These are phyloP conservation scores for Pyrenochaeta sp. DNA, from an alignment of 2,329 filamentous ascomycete species.

Conservation along the genomic window DNA sequence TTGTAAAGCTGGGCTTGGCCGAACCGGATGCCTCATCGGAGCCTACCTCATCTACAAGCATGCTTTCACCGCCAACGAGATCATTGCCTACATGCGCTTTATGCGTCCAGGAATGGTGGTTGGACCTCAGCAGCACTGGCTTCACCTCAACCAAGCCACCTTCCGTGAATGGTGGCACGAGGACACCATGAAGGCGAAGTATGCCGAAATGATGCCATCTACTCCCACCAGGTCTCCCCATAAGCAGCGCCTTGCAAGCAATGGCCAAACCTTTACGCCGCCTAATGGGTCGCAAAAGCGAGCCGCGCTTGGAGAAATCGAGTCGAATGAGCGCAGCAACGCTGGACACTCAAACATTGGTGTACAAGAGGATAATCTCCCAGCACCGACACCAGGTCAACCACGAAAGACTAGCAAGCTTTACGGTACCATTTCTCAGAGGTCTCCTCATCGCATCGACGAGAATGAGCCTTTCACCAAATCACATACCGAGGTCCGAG, in stretches of 20 bases:
- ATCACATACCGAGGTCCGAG: slow-evolving; percentile 66
- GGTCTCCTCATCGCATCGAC: slow-evolving; percentile 50
- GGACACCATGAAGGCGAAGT: slow-evolving; percentile 79
- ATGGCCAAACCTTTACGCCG: slow-evolving; percentile 79
- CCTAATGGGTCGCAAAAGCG: slow-evolving; percentile 80
- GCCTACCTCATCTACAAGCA: slow-evolving; percentile 97
- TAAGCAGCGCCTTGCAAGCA: slow-evolving; percentile 63
- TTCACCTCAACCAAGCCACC: slow-evolving; percentile 93
- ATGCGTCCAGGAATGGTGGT: slow-evolving; percentile 99
- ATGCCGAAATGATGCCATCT: slow-evolving; percentile 67
- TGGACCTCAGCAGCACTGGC: slow-evolving; percentile 97
- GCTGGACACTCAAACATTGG: slow-evolving; percentile 59
- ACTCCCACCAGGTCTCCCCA: slow-evolving; percentile 64
- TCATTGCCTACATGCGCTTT: slow-evolving; percentile 98
- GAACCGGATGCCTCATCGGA: slow-evolving; percentile 94
- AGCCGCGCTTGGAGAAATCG: slow-evolving; percentile 91
- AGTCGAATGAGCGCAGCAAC: slow-evolving; percentile 71
- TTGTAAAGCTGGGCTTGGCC: slow-evolving; percentile 95
- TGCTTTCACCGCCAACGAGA: slow-evolving; percentile 95
- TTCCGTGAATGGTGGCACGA: slow-evolving; percentile 99
- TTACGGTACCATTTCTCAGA: slow-evolving; percentile 64
- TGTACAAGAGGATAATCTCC: slow-evolving; percentile 88
- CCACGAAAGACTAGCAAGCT: slow-evolving; percentile 85
- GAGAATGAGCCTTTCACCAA: slow-evolving; percentile 60
- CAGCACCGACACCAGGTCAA: slow-evolving; percentile 93